These are phyloP conservation scores for Pseudopyrenochaeta lycopersici DNA, from an alignment of 2,329 filamentous ascomycete genomes.

Conservation along the genomic window DNA sequence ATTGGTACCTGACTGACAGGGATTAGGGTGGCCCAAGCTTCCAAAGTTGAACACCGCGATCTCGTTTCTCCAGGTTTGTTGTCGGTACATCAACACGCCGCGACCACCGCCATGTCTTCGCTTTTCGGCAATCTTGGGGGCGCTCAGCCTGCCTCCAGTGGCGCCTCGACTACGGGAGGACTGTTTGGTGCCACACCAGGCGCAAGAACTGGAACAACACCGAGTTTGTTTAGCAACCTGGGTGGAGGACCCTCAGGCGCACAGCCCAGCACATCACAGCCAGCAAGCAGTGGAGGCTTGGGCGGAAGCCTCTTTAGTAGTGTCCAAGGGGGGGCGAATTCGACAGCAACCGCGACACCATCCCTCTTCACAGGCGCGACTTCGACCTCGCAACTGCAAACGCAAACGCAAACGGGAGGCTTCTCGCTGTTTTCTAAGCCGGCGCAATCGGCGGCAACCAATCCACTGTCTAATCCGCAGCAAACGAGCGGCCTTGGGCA, in stretches of 20 bases:
- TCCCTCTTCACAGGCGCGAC: conserved; percentile 34
- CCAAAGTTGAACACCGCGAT: conserved; percentile 34
- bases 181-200: conserved; percentile 38
- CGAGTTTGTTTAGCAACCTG: conserved; percentile 41
- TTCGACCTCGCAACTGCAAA: conserved; percentile 34
- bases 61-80: conserved; percentile 31
- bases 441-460: conserved; percentile 37
- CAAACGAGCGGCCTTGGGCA: conserved; percentile 41
- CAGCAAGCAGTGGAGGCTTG: conserved; percentile 36
- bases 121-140: conserved; percentile 44
- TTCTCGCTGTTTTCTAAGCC: conserved; percentile 35
- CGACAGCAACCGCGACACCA: conserved; percentile 41
- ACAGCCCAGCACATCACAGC: conserved; percentile 34
- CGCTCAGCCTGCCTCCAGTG: conserved; percentile 40
- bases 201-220: conserved; percentile 31
- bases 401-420: conserved; percentile 28
- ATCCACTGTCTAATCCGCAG: conserved; percentile 25
- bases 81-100: conserved; percentile 38
- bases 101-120: conserved; percentile 39
- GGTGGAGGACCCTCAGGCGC: conserved; percentile 36
- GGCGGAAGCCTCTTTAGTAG: conserved; percentile 46
- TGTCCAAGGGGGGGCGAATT: conserved; percentile 44
- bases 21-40: conserved; percentile 19
- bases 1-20: conserved; percentile 21
- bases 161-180: conserved; percentile 21